Percentiles rank a stretch among this genome's conserved stretches.
phyloP scores from a whole-genome alignment of 768 basidiomycete species.

The Postia placenta region DNA sequence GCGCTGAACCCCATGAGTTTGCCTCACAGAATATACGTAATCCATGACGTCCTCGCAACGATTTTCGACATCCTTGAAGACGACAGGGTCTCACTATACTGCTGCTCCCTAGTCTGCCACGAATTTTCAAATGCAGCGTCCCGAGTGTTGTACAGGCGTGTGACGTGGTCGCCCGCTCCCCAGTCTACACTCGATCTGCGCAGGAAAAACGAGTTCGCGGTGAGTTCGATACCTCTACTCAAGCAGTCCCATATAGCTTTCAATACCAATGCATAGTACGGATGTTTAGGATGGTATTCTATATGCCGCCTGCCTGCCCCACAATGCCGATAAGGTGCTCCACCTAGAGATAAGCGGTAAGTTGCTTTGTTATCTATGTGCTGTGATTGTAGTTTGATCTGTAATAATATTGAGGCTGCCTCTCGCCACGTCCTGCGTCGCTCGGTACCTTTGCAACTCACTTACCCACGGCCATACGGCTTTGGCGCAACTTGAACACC shows the following conservation, averaged over 20 bases:
- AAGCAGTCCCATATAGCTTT: not conserved
- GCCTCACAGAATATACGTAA: no score
- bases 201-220: conserved; percentile 27
- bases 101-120: conserved; percentile 39
- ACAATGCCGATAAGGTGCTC: conserved; percentile 8
- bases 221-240: conserved; percentile 20
- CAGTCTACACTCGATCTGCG: conserved; percentile 28
- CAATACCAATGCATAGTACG: not conserved
- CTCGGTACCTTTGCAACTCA: conserved; percentile 9
- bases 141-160: conserved; percentile 34
- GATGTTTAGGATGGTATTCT: not conserved
- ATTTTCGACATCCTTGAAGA: conserved; percentile 28
- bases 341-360: conserved; percentile 8
- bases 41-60: conserved; percentile 15
- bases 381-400: conserved; percentile 19
- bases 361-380: not conserved
- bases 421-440: no score
- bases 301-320: conserved; percentile 5
- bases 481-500: conserved; percentile 13
- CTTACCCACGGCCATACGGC: conserved; percentile 14
- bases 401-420: conserved; percentile 14
- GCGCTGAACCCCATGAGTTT: no score
- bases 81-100: conserved; percentile 31
- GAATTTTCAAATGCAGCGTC: conserved; percentile 41
- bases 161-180: conserved; percentile 34